Evolutionary conservation across 73 alveolate species (phyloP).

Genomic region (Symbiodinium natans): DNA sequence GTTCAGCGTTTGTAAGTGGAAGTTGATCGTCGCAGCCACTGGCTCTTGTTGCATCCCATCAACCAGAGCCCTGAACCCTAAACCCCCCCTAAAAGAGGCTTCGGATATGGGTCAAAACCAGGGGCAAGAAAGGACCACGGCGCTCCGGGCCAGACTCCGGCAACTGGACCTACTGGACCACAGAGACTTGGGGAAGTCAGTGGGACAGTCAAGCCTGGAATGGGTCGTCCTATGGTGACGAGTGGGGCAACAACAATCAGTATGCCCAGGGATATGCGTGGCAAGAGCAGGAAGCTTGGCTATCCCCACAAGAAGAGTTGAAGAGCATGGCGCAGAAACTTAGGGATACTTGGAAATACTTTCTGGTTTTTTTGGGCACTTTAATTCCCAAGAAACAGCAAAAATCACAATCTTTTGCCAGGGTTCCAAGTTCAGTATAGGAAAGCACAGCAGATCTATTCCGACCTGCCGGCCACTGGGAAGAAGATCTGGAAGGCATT

Average conservation of each 20-base stretch:
- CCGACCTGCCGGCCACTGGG: neutral
- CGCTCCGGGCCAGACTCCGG: neutral
- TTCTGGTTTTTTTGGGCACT: no score
- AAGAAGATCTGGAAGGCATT: constrained; percentile 17
- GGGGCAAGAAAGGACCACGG: neutral
- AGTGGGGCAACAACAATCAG: neutral
- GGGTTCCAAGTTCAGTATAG: no score
- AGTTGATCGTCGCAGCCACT: no score
- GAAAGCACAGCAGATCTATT: neutral
- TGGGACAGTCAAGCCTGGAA: neutral
- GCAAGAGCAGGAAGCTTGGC: neutral
- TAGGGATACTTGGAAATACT: no score
- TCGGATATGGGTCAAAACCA: no score
- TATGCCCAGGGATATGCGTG: neutral
- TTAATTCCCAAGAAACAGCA: no score
- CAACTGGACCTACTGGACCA: neutral
- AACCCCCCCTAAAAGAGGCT: no score
- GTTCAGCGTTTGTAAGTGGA: no score
- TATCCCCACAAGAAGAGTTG: neutral
- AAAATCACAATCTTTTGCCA: no score
- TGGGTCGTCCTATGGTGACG: neutral
- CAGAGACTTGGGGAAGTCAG: neutral
- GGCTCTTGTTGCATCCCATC: no score
- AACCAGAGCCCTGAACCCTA: no score
- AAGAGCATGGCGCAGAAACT: neutral